Evolutionary conservation across 208 protist species (phyloP).

Genomic region (Wallacemonas sp.): DNA sequence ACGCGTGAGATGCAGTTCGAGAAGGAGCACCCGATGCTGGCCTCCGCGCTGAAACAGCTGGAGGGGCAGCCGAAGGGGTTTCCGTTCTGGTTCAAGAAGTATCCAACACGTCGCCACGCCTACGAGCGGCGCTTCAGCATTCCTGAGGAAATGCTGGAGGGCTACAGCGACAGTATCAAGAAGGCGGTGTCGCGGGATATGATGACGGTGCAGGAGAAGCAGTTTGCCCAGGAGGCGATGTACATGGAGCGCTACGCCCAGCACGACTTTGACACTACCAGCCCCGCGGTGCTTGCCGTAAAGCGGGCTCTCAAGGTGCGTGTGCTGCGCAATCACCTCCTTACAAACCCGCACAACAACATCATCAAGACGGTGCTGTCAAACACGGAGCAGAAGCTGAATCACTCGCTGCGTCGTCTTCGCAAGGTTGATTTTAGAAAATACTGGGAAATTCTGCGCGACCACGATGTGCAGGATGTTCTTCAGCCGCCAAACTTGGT

Average conservation of each 20-base stretch:
- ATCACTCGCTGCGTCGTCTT: conserved; percentile 75
- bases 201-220: conserved; percentile 90
- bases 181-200: conserved; percentile 73
- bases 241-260: conserved; percentile 92
- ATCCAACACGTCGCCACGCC: conserved; percentile 88
- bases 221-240: conserved; percentile 87
- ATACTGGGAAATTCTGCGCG: conserved; percentile 92
- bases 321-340: conserved; percentile 84
- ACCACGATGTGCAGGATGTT: conserved; percentile 91
- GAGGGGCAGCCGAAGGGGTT: conserved; percentile 87
- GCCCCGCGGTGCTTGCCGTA: conserved; percentile 81
- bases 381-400: conserved; percentile 78
- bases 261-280: conserved; percentile 90
- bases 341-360: conserved; percentile 93
- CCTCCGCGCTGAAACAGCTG: conserved; percentile 63
- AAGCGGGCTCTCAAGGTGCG: conserved; percentile 86
- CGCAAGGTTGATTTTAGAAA: conserved; percentile 89
- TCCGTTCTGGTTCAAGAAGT: conserved; percentile 94
- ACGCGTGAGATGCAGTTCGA: conserved; percentile 81
- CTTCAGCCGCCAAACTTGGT: conserved; percentile 87
- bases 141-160: conserved; percentile 88
- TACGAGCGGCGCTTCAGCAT: conserved; percentile 91
- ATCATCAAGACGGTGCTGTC: conserved; percentile 84
- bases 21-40: conserved; percentile 84
- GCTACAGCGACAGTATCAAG: conserved; percentile 80